A percentile compares a stretch with the other conserved stretches of the same genome.
Conservation (phyloP, 768 basidiomycete genomes). For the Suillus ampliporus region DNA sequence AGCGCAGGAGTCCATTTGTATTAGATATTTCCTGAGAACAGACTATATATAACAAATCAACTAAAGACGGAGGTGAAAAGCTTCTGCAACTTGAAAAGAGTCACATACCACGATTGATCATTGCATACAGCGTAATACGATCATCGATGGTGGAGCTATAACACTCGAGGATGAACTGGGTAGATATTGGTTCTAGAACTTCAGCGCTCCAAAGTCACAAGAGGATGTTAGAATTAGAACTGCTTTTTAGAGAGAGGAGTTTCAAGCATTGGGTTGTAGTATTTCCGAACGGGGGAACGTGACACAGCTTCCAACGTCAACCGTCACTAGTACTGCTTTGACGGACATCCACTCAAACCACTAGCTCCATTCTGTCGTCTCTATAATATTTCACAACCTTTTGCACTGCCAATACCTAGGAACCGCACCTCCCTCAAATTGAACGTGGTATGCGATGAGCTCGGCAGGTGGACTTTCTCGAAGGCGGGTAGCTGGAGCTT, state of each 20-base stretch:
- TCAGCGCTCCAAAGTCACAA: background rate
- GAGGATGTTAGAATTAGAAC: too few species aligned
- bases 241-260: too few species aligned
- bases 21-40: background rate
- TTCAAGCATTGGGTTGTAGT: too few species aligned
- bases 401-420: background rate
- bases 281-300: constrained; percentile 4
- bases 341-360: constrained; percentile 7
- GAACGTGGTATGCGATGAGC: constrained; percentile 45
- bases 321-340: constrained; percentile 8
- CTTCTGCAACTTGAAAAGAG: background rate
- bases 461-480: constrained; percentile 61
- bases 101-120: background rate
- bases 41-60: background rate
- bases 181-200: background rate
- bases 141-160: background rate
- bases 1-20: background rate
- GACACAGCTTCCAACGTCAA: constrained; percentile 16
- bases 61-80: background rate
- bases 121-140: background rate
- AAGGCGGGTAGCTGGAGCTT: constrained; percentile 54
- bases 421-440: background rate
- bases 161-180: background rate
- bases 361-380: background rate
- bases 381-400: too few species aligned